Conservation (phyloP, 148 eudicot genomes). For the Nyssa sinensis region DNA sequence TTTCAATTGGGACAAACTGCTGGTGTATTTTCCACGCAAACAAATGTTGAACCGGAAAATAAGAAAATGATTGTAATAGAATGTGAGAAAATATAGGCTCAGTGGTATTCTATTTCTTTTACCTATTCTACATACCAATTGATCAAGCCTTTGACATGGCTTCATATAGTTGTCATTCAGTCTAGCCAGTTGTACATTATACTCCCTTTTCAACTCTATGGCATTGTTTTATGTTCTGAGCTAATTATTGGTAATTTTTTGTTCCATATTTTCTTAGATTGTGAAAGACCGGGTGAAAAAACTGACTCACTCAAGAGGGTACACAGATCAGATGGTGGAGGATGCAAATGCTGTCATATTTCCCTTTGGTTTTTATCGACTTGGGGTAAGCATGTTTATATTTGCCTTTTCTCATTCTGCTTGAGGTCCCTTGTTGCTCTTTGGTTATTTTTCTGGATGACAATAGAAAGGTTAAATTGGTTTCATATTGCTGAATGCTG, state of each 20-base stretch:
- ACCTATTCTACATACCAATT: background rate
- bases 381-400: conserved; percentile 54
- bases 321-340: conserved; percentile 75
- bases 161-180: background rate
- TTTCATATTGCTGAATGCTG: too few relatives aligned
- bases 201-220: background rate
- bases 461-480: background rate
- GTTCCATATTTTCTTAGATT: conserved; percentile 43
- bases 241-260: background rate
- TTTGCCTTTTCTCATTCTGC: background rate
- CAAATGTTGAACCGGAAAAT: background rate
- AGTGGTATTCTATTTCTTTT: background rate
- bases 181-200: background rate
- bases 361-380: conserved; percentile 74
- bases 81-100: background rate
- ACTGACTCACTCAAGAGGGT: conserved; percentile 68
- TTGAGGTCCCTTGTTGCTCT: background rate
- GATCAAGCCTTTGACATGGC: background rate
- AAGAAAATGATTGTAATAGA: background rate
- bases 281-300: conserved; percentile 74
- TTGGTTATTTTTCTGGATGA: background rate
- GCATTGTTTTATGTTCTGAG: background rate
- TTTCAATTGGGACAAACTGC: too few relatives aligned
- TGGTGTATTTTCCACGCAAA: too few relatives aligned
- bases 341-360: conserved; percentile 73